phyloP scores from a whole-genome alignment of 2,329 filamentous ascomycete species.

The Fusarium verrucosum region DNA sequence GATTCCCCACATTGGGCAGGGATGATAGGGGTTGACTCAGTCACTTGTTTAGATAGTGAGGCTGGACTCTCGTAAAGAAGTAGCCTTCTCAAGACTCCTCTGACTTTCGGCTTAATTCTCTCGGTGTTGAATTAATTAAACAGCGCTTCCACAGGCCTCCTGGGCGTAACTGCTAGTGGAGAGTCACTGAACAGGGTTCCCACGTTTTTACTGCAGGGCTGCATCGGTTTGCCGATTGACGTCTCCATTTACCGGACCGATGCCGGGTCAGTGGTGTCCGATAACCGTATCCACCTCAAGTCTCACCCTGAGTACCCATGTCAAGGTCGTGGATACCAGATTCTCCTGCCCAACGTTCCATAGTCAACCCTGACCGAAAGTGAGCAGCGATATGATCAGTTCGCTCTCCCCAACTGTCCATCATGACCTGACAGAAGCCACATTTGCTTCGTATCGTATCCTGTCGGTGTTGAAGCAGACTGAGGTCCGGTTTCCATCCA shows the following conservation, averaged over 20 bases:
- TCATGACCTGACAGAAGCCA: constrained; percentile 43
- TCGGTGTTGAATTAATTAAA: neutral
- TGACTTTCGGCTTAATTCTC: neutral
- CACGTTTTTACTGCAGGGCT: constrained; percentile 30
- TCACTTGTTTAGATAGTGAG: neutral
- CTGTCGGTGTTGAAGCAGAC: constrained; percentile 46
- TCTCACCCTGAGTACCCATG: constrained; percentile 15
- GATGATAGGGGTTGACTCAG: constrained; percentile 8
- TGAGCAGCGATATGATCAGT: constrained; percentile 45
- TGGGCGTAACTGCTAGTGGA: constrained; percentile 20
- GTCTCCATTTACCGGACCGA: constrained; percentile 16
- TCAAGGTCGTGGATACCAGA: constrained; percentile 36
- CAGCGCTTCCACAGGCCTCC: constrained; percentile 1
- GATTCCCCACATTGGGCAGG: constrained; percentile 29
- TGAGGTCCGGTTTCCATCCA: constrained; percentile 58
- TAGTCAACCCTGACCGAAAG: constrained; percentile 45
- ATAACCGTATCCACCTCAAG: constrained; percentile 8
- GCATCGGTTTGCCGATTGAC: constrained; percentile 15
- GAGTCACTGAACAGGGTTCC: constrained; percentile 21
- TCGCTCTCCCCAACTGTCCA: constrained; percentile 45
- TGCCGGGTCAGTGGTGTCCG: constrained; percentile 9
- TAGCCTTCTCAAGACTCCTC: neutral
- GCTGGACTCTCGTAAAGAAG: neutral
- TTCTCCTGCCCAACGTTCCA: constrained; percentile 42
- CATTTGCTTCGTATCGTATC: constrained; percentile 43